Evolutionary conservation across 768 basidiomycete genomes (phyloP), one percentile per base, ranked within the genome.

Genomic region (Pulveroboletus sp.): DNA sequence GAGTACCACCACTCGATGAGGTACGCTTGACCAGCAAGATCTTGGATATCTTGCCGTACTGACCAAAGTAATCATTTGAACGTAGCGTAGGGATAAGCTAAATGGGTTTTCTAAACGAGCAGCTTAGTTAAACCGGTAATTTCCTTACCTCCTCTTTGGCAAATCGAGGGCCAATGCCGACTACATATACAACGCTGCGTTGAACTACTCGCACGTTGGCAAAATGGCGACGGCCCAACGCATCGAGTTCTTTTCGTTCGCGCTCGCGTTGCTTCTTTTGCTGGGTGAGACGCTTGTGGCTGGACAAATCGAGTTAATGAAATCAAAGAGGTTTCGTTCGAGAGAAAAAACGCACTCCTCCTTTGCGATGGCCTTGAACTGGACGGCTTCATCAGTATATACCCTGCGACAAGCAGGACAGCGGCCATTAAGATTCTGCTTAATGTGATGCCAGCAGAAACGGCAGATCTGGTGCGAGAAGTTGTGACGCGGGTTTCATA

Each of bases 371-470:
- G 97, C 85, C 67, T 93, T 97, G 73, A 95, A 97, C 67, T 97
- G 91, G 29, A 97, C 87, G 35, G 84, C 79, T 47, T 97, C 90
- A 56, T 97, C 93, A 9, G 90, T 87, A 65, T 97, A 98, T 47
- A 88, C 79, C 56, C 94, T 77, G 61, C 97, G 79, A 72, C 97
- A 99, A 17, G 97, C 97, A 33, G 97, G 97, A 67, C 97, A 99
- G 42, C 91, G 85, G 55, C 93, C 86, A 67, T 98, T 98, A 52
- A 95, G 77, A 72, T 97, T 91, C 71, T 90, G 84, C 73, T 90
- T 87, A 77, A 97, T 95, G 72, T 98, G 94, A 71, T 99, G 91
- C 84, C 94, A 98, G 70, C 97, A 99, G 74, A 99, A 99, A 48
- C 93, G 87, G 69, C 97, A 99, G 57, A 99, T 92, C 97, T 99